These are phyloP conservation scores for Metschnikowia bowlesiae DNA, from an alignment of 805 yeast genomes.

Conservation along the genomic window DNA sequence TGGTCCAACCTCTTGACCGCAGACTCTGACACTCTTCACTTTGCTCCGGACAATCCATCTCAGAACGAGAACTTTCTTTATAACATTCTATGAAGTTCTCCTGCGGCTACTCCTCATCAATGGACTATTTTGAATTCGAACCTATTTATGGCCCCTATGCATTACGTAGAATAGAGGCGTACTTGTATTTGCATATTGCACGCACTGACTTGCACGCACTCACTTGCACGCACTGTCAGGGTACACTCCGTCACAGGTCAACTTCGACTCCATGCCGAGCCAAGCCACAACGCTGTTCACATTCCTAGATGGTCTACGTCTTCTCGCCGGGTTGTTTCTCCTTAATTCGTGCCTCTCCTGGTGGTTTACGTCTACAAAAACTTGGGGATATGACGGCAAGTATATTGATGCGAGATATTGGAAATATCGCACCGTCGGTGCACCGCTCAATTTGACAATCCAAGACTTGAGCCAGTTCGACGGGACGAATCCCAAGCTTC, in stretches of 20 bases:
- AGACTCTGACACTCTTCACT: conserved; percentile 31
- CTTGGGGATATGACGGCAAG: conserved; percentile 60
- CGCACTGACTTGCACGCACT: neutral
- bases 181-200: neutral
- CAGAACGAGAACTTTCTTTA: conserved; percentile 12
- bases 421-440: conserved; percentile 18
- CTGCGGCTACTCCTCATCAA: neutral
- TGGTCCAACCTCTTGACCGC: conserved; percentile 56
- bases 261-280: neutral
- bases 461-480: conserved; percentile 46
- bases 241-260: neutral
- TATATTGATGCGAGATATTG: conserved; percentile 43
- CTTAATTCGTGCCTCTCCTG: conserved; percentile 50
- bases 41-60: conserved; percentile 21
- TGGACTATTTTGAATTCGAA: neutral
- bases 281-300: neutral
- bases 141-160: neutral
- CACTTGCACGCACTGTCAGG: neutral
- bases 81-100: conserved; percentile 3
- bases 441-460: conserved; percentile 32
- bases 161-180: neutral
- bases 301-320: conserved; percentile 39
- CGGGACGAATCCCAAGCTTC: conserved; percentile 46
- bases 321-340: conserved; percentile 44
- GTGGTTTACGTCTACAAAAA: conserved; percentile 50